Base-by-base conservation (phyloP, 2,329 filamentous ascomycete species). In the Clarireedia monteithiana region DNA sequence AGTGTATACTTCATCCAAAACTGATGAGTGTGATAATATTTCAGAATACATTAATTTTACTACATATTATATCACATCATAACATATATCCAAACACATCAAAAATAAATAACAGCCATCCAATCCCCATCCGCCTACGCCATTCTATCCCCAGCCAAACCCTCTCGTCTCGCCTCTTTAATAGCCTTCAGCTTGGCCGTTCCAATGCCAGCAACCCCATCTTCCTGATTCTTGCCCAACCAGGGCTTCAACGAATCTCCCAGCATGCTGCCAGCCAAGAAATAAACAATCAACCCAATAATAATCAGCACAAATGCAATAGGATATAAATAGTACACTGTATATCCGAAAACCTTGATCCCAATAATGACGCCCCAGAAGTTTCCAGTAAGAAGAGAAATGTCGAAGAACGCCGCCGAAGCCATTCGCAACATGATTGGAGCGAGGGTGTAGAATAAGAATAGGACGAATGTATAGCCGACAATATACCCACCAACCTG, bases 361-460 rank as follows among this genome's bases (percentile, higher is more conserved):
- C 94, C 94, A 64, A 99, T 92, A 63, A 95, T 87, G 60, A 95
- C 87, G 62, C 91, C 91, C 94, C 94, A 99, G 75, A 97, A 97
- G 74, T 95, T 96, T 65, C 85, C 89, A 2, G 94, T 97, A 58
- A 99, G 77, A 62, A 99, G 77, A 6, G 88, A 92, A 67, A 97
- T 95, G 72, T 99, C 95, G 77, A 96, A 95, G 74, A 99, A 96
- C 20, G 91, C 92, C 2, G 94, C 94, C 15, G 83, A 88, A 27
- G 88, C 88, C 75, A 97, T 87, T 62, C 94, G 89, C 73, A 97
- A 85, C 60, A 99, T 80, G 54, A 97, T 74, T 0, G 94, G 94
- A 0, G 88, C 91, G 3, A 94, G 77, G 6, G 85, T 84, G 76
- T 99, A 99, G 74, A 99, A 99, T 58, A 94, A 74, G 53, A 80